Evolutionary conservation across 2,329 filamentous ascomycete genomes (phyloP), one percentile per base, ranked within the genome.

Genomic region (Trichoderma gracile): DNA sequence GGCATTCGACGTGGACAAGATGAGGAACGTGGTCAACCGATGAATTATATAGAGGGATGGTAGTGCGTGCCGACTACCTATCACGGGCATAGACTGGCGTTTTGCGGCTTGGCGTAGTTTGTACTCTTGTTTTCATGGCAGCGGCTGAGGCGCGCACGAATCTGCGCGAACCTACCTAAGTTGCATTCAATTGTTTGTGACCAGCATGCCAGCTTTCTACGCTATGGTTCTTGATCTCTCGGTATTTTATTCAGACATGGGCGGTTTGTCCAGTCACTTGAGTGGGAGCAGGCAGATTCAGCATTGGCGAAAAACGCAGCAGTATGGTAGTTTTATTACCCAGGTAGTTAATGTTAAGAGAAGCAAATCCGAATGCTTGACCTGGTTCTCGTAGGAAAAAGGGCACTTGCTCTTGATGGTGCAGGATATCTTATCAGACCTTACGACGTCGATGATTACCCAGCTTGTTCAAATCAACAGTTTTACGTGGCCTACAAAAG

Each of bases 41-140:
- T 54, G 49, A 52, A 19, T 14, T 46, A 38, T 54, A 53, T 55
- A 65, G 38, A 54, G 56, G 52, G 60, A 56, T 56, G 62, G 67
- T 53, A 67, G 60, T 61, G 58, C 66, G 60, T 60, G 63, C 65
- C 58, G 65, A 64, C 33, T 67, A n/a, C n/a, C n/a, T n/a, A 66
- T 68, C 70, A 71, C 67, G 70, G 71, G 71, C 69, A 74, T 71
- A 67, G 64, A 66, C 64, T 69, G 73, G 72, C 72, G 73, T 75
- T 74, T 70, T 63, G 56, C 66, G 68, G 63, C 69, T 65, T 67
- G 66, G 54, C 49, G 46, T 47, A 45, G 17, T 46, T 21, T 59
- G 47, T 46, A 53, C 43, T 14, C 3, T 38, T 46, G 30, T 38
- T 53, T 46, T 7, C 47, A 14, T 40, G 52, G 60, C 19, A n/a